phyloP scores from a whole-genome alignment of 2,329 filamentous ascomycete species.

The Paramyrothecium sp. region DNA sequence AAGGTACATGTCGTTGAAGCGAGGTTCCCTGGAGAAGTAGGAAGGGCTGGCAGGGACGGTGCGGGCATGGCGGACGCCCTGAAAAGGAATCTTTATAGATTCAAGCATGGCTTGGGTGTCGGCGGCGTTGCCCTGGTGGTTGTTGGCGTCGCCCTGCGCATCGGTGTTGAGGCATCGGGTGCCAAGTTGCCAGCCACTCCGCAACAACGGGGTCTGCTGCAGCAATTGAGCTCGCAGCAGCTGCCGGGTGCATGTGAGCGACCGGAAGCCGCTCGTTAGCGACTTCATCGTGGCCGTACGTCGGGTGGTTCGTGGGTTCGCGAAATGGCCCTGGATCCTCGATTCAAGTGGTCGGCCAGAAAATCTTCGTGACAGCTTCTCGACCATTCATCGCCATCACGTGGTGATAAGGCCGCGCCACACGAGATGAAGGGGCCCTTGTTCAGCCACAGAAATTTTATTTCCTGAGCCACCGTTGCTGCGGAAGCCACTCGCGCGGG shows the following conservation, averaged over 20 bases:
- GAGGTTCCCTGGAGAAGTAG: conserved; percentile 88
- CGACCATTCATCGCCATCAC: conserved; percentile 17
- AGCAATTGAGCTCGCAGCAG: conserved; percentile 26
- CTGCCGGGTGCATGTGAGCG: conserved; percentile 31
- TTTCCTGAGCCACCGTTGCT: no score
- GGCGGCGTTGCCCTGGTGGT: conserved; percentile 5
- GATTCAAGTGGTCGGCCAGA: no score
- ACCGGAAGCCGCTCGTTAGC: conserved; percentile 31
- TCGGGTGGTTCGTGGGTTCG: conserved; percentile 18
- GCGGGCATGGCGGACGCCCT: conserved; percentile 55
- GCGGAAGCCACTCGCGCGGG: conserved; percentile 28
- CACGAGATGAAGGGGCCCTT: no score
- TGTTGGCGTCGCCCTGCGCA: no score
- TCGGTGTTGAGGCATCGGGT: conserved; percentile 24
- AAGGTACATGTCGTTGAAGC: conserved; percentile 83
- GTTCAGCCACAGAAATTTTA: no score
- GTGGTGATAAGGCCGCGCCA: conserved; percentile 14
- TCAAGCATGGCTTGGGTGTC: conserved; percentile 16
- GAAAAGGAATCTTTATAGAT: conserved; percentile 24
- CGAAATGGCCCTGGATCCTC: conserved; percentile 1
- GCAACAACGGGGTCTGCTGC: conserved; percentile 19
- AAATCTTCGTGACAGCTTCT: conserved; percentile 22
- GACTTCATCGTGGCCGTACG: conserved; percentile 30
- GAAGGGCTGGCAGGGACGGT: conserved; percentile 81
- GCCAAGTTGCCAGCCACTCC: conserved; percentile 18